These are phyloP conservation scores for Tulasnella sp. DNA, from an alignment of 768 basidiomycete genomes.

Conservation along the genomic window DNA sequence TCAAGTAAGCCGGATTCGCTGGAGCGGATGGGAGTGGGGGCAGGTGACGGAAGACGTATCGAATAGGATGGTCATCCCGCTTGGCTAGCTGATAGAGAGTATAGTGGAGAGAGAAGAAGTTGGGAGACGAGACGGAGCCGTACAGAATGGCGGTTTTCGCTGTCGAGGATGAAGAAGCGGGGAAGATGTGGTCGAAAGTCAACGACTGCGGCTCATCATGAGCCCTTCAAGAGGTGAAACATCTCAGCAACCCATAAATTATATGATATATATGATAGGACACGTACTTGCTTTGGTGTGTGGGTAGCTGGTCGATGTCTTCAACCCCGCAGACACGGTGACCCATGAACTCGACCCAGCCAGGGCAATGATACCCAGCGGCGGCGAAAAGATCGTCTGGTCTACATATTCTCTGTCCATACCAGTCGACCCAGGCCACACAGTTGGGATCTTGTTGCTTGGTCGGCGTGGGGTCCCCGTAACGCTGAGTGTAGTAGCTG, in stretches of 20 bases:
- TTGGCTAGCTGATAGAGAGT: constrained; percentile 45
- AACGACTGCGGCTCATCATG: constrained; percentile 35
- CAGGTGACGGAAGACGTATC: constrained; percentile 67
- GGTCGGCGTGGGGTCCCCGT: constrained; percentile 21
- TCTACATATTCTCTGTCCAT: constrained; percentile 54
- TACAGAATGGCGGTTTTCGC: constrained; percentile 65
- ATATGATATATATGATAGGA: neutral
- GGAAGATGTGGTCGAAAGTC: constrained; percentile 68
- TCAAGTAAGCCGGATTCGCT: constrained; percentile 38
- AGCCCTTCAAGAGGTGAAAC: constrained; percentile 24
- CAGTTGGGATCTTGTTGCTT: constrained; percentile 29
- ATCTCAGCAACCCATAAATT: neutral
- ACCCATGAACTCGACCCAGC: neutral
- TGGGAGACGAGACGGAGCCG: constrained; percentile 48
- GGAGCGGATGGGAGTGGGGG: constrained; percentile 29
- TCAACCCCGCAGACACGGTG: constrained; percentile 18
- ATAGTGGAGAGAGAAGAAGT: constrained; percentile 58
- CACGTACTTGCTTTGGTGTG: neutral
- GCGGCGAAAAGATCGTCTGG: constrained; percentile 17
- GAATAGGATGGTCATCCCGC: constrained; percentile 36
- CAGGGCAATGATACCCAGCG: neutral
- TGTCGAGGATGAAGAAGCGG: constrained; percentile 39
- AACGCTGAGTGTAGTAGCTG: constrained; percentile 42
- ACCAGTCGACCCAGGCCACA: constrained; percentile 78
- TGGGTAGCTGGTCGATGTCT: neutral